phyloP scores from a whole-genome alignment of 495 filamentous ascomycete genomes.

The Pyrenopolyporus hunteri region DNA sequence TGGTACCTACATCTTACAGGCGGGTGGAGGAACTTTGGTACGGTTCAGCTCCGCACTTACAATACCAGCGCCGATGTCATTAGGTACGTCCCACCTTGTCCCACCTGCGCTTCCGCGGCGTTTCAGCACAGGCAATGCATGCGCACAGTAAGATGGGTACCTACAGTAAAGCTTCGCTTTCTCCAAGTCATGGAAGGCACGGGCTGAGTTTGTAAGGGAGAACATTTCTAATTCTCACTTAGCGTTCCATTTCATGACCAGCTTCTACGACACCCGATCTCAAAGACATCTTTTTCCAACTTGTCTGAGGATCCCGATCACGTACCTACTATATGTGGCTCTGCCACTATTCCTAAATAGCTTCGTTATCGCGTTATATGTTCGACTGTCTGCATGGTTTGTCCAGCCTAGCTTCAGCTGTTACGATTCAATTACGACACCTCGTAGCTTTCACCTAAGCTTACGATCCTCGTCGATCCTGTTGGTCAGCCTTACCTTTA shows the following conservation, averaged over 20 bases:
- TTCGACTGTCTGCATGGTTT: conserved; percentile 19
- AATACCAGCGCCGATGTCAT: conserved; percentile 22
- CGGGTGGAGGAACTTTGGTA: too few relatives aligned
- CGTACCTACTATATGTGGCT: neutral
- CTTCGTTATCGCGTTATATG: conserved; percentile 13
- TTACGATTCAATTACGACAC: conserved; percentile 33
- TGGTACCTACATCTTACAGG: too few relatives aligned
- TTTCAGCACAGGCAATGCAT: conserved; percentile 26
- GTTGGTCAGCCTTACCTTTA: conserved; percentile 6
- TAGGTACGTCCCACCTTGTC: conserved; percentile 19
- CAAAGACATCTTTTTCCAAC: conserved; percentile 3
- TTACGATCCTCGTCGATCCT: conserved; percentile 15
- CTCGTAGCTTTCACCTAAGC: conserved; percentile 8
- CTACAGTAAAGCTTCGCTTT: conserved; percentile 7
- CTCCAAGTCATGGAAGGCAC: conserved; percentile 19
- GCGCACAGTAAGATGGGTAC: neutral
- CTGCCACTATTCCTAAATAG: neutral
- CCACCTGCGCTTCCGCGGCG: conserved; percentile 20
- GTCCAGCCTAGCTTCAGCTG: conserved; percentile 11
- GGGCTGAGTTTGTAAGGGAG: neutral
- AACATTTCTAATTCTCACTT: neutral
- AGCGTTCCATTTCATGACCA: too few relatives aligned
- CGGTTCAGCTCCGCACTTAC: conserved; percentile 21
- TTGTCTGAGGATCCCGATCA: neutral
- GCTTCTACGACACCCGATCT: neutral